Evolutionary conservation across 2,329 filamentous ascomycete species (phyloP), one percentile per base, ranked within the genome.

Genomic region (Aspergillus neotritici): DNA sequence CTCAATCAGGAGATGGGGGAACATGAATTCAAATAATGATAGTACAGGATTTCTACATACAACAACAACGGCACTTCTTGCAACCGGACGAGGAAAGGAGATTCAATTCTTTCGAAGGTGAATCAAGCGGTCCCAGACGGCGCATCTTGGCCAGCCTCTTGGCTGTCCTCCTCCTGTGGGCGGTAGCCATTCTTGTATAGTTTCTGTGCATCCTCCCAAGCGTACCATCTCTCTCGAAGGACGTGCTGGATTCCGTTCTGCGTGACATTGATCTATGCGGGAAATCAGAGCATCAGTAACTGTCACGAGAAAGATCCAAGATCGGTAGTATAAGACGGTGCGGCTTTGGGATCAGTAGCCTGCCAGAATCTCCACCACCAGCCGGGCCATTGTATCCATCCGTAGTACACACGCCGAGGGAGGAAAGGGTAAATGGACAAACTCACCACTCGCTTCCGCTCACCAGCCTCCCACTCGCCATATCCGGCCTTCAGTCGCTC

Each of bases 181-280:
- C 64, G 61, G 38, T 63, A 62, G 36, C 65, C 66, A 15, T 55
- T 52, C 21, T 63, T 49, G 44, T 65, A 69, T 32, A 68, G 54
- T 31, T 58, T 57, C 41, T 60, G 57, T 29, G 67, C 68, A 31
- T 69, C 67, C 44, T 67, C 65, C 85, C 88, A 97, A 8, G 86
- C 79, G 69, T 95, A 91, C 71, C 81, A 93, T 58, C 91, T 79
- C 70, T 96, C 90, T 30, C 87, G 91, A 59, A 97, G 72, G 38
- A 83, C 79, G 54, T 93, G 85, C 71, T 87, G 88, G 67, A 97
- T 94, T 35, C 77, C 75, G 59, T 80, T 79, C 79, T 91, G 87
- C 16, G 91, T 96, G 63, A 74, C 72, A 55, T 76, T 76, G 47
- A 94, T 78, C 87, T 94, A 59, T 15, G 21, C 6, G 21, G 21